Base-by-base conservation (phyloP, 208 protist species). In the Spongospora subterranea region DNA sequence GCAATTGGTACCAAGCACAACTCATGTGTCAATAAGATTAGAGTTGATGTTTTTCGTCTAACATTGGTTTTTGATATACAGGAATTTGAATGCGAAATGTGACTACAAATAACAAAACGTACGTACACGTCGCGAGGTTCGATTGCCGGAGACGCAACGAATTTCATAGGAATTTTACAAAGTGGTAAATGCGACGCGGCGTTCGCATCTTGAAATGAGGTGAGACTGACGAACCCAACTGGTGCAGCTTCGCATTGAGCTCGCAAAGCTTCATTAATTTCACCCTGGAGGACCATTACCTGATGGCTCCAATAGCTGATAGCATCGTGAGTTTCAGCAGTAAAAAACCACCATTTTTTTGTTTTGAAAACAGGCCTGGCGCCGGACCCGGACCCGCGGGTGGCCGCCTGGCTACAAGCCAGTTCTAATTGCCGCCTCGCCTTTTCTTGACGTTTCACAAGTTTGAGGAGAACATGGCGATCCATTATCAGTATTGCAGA, bases 61-160 rank as follows among this genome's bases (percentile, higher is more conserved):
- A n/a, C n/a, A n/a, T n/a, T n/a, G n/a, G n/a, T n/a, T n/a, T n/a
- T n/a, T n/a, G n/a, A n/a, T n/a, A n/a, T n/a, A n/a, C n/a, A n/a
- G n/a, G n/a, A n/a, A n/a, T n/a, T n/a, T n/a, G n/a, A n/a, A n/a
- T n/a, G n/a, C n/a, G n/a, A n/a, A n/a, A n/a, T n/a, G n/a, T n/a
- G n/a, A n/a, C n/a, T n/a, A n/a, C 50, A 60, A 6, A 60, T 29
- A 24, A 60, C 13, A 6, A 60, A 60, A 24, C 6, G 50, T 60
- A 60, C 24, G n/a, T 82, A 82, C 35, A 82, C 71, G n/a, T 82
- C 71, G n/a, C 71, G 71, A 35, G 71, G 71, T 43, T 82, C 71
- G 17, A 82, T 43, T 43, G 71, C 71, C n/a, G n/a, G 71, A 35
- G 6, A 45, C 17, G 35, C n/a, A 45, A 43, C 40, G 17, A 82